phyloP scores from a whole-genome alignment of 805 yeast genomes.

The Dipodascus albidus region DNA sequence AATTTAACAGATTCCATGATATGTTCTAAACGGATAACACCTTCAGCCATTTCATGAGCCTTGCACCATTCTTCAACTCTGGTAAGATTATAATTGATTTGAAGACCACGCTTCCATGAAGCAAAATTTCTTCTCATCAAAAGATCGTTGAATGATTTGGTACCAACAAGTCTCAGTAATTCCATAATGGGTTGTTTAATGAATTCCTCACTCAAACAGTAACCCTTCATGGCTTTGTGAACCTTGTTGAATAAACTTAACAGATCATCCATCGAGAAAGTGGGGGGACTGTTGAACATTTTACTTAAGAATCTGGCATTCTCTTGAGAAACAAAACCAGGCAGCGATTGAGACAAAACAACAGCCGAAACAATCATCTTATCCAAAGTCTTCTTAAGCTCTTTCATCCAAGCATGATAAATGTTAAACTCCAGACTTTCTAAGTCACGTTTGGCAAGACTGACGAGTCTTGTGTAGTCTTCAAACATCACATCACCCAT shows the following conservation, averaged over 20 bases:
- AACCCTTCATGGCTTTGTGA: constrained; percentile 87
- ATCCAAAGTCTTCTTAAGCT: constrained; percentile 80
- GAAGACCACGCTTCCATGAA: constrained; percentile 97
- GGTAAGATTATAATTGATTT: constrained; percentile 90
- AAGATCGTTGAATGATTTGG: constrained; percentile 88
- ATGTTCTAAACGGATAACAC: constrained; percentile 72
- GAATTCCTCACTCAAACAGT: constrained; percentile 75
- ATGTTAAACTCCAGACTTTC: constrained; percentile 88
- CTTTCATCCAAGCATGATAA: constrained; percentile 95
- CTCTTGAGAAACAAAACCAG: constrained; percentile 89
- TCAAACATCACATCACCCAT: constrained; percentile 85
- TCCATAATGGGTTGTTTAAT: constrained; percentile 77
- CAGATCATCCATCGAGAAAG: constrained; percentile 87
- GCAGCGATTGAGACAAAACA: constrained; percentile 85
- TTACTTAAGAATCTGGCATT: constrained; percentile 71
- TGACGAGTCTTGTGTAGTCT: constrained; percentile 79
- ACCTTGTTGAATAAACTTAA: constrained; percentile 81
- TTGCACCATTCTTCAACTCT: constrained; percentile 98
- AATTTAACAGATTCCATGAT: constrained; percentile 87
- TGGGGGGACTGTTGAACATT: constrained; percentile 56
- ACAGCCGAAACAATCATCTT: constrained; percentile 93
- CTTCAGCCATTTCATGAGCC: constrained; percentile 82
- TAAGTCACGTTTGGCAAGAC: constrained; percentile 86
- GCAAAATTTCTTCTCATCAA: constrained; percentile 89
- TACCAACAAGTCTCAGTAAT: constrained; percentile 76